Evolutionary conservation across 1,284 basidiomycete species (phyloP).

Genomic region (Ustilago xerochloae): DNA sequence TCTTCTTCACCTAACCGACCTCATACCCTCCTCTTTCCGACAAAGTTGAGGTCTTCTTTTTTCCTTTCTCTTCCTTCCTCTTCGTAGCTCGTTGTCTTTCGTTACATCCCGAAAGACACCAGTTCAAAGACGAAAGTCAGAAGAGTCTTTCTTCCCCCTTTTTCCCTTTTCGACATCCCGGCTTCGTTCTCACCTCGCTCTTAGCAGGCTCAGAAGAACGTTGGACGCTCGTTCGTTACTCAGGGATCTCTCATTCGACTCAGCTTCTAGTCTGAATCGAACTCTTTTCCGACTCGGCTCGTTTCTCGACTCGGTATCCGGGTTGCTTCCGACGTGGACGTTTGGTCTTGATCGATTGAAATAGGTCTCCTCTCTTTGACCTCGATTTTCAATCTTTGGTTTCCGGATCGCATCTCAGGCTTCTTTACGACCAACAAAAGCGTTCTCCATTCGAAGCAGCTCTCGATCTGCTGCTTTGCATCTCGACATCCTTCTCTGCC

Average conservation of each 20-base stretch:
- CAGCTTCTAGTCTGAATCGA: slow-evolving; percentile 26
- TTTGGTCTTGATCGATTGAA: slow-evolving; percentile 1
- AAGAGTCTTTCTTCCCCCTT: slow-evolving; percentile 6
- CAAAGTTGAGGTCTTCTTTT: slow-evolving; percentile 36
- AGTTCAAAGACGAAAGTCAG: slow-evolving; percentile 25
- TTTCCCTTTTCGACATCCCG: slow-evolving; percentile 14
- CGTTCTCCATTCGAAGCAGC: slow-evolving; percentile 27
- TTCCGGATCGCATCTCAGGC: too few relatives aligned
- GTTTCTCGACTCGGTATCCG: slow-evolving; percentile 5
- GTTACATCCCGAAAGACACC: slow-evolving; percentile 21
- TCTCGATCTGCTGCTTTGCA: slow-evolving; percentile 27
- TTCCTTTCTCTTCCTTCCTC: slow-evolving; percentile 9
- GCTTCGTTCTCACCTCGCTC: slow-evolving; percentile 17
- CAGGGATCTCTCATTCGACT: slow-evolving; percentile 14
- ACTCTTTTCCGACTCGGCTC: slow-evolving; percentile 2
- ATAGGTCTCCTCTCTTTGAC: neutral
- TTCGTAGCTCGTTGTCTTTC: slow-evolving; percentile 26
- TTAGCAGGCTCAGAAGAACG: slow-evolving; percentile 14
- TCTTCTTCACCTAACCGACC: slow-evolving; percentile 20
- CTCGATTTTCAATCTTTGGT: neutral
- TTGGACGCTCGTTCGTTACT: slow-evolving; percentile 7
- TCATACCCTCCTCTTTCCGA: slow-evolving; percentile 26
- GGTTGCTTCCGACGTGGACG: slow-evolving; percentile 17
- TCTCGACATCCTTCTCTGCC: slow-evolving; percentile 39
- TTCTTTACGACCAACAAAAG: slow-evolving; percentile 4